Evolutionary conservation across 2,329 filamentous ascomycete species (phyloP), one percentile per base, ranked within the genome.

Genomic region (Calonectria pauciramosa): DNA sequence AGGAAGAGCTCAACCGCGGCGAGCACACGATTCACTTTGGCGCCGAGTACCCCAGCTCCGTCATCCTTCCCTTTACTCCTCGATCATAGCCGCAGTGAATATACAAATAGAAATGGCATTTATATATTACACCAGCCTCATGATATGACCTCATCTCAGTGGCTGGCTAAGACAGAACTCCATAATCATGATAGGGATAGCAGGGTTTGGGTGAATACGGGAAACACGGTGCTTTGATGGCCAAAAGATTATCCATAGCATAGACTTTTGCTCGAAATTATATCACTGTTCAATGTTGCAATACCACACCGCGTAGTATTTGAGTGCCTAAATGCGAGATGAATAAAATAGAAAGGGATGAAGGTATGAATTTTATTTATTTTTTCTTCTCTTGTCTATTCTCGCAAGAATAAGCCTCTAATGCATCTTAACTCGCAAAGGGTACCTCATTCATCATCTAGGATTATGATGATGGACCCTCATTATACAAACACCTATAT

Each of bases 11-110:
- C 16, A 74, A 74, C 52, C 51, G 54, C 14, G 72, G 72, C 34
- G 26, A 63, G 41, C 72, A 28, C 8, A 79, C 71, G 30, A 72
- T 80, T 44, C 68, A 80, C 30, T 77, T 70, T 30, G 76, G 78
- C 1, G 70, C 72, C 0, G 73, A 80, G 41, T 32, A 80, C 32
- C 71, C 78, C 4, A 80, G 78, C n/a, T 56, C 70, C 4, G 30
- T 80, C 3, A 79, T 80, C 23, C 64, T 80, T 9, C 78, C 78
- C 2, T 74, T 80, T 44, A 71, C 60, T 7, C 56, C 68, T 52
- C 68, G 44, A 49, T 54, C 51, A n/a, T 49, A 54, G 34, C 14
- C 6, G 28, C 11, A 18, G 28, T 4, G 18, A 28, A 18, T 47
- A 60, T 41, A 47, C 20, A 44, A 13, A 41, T 65, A 54, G 52